Evolutionary conservation across 306 rosid genomes (phyloP), one percentile per base, ranked within the genome.

Genomic region (Prunus salicina): DNA sequence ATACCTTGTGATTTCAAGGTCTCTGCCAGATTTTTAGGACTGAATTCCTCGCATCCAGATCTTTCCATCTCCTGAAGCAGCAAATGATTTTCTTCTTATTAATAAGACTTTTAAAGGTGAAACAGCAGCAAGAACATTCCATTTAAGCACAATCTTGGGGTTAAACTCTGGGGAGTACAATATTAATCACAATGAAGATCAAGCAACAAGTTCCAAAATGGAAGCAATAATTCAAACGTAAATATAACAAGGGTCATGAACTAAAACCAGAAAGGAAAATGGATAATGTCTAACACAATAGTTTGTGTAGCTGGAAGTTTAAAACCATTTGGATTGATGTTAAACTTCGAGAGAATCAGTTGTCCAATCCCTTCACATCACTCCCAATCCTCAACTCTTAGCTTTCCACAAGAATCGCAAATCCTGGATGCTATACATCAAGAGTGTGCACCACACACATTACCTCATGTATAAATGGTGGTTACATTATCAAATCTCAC

Each of bases 1-100:
- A 49, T 90, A 94, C 98, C 98, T 82, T 82, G 89, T 49, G 91
- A 76, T 81, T 94, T 94, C 41, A 94, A 87, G 6, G 88, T 86
- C 82, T 91, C 98, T 14, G 98, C 93, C 86, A 94, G 83, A 81
- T 80, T 86, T 82, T 75, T 84, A 67, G 83, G 49, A 84, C 73
- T 81, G 73, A 86, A 82, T 71, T 75, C 89, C 72, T 14, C 74
- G 73, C 85, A 86, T 65, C 91, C 91, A 20, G 95, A 87, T 86
- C 70, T 85, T 84, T 89, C 96, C 97, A 94, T 86, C 77, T 94
- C 98, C 98, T 94, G 85, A 65, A 67, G 82, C 18, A 64, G 63
- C 81, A 89, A 71, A 79, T 58, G 41, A 81, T 10, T 7, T 49
- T 67, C 20, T 68, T 63, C 79, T 77, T 46, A 78, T 82, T 73